Evolutionary conservation across 306 rosid genomes (phyloP).

Genomic region (Fragaria nilgerrensis): DNA sequence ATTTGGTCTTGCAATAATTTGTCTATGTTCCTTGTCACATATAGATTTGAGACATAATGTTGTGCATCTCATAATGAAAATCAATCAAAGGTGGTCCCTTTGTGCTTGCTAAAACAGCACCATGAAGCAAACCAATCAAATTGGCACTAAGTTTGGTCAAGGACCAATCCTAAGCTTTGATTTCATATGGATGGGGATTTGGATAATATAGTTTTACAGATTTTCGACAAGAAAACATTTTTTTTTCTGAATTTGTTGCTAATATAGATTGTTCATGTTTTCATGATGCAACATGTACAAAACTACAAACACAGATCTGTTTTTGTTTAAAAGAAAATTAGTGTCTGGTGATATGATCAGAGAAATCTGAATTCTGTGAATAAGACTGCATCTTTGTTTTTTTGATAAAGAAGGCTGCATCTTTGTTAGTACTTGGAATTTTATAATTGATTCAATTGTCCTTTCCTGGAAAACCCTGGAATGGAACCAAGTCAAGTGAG

Average conservation of each 20-base stretch:
- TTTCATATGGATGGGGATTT: not conserved
- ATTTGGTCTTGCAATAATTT: constrained; percentile 9
- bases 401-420: not conserved
- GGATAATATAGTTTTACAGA: not conserved
- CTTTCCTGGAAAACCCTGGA: constrained; percentile 20
- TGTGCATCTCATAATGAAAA: constrained; percentile 1
- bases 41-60: not conserved
- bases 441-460: constrained; percentile 2
- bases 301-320: not conserved
- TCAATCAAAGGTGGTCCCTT: not conserved
- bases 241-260: not conserved
- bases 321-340: no score
- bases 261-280: not conserved
- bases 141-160: not conserved
- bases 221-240: not conserved
- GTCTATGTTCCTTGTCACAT: constrained; percentile 2
- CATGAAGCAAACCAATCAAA: not conserved
- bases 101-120: not conserved
- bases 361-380: constrained; percentile 7
- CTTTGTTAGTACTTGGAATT: not conserved
- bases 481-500: constrained; percentile 22
- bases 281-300: not conserved
- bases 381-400: not conserved
- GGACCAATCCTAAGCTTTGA: not conserved
- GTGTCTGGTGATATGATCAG: not conserved